Conservation (phyloP, 106 monocot species). For the Hemerocallis citrina region DNA sequence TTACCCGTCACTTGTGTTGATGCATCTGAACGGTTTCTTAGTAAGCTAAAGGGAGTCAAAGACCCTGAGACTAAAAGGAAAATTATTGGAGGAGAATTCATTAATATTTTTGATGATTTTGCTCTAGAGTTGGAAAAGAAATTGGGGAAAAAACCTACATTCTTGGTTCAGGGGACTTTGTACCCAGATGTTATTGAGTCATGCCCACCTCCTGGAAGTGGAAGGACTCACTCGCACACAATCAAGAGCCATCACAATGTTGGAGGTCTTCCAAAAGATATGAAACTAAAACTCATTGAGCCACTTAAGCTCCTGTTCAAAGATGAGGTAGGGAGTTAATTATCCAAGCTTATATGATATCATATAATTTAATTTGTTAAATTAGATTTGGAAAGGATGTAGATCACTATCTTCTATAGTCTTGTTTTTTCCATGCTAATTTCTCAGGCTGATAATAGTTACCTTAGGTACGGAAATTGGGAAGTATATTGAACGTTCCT, state of each 20-base stretch:
- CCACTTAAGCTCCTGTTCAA: constrained; percentile 97
- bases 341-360: not conserved
- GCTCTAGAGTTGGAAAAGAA: constrained; percentile 58
- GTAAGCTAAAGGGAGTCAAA: constrained; percentile 75
- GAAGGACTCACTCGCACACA: constrained; percentile 88
- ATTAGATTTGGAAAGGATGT: no score
- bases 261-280: constrained; percentile 91
- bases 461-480: constrained; percentile 78
- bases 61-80: constrained; percentile 93
- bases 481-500: constrained; percentile 83
- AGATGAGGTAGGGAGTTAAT: constrained; percentile 97
- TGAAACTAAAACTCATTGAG: constrained; percentile 95
- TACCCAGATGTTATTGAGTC: constrained; percentile 99
- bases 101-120: constrained; percentile 81
- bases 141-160: constrained; percentile 55
- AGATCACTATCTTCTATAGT: no score
- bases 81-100: constrained; percentile 93
- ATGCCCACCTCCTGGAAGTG: constrained; percentile 95
- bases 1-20: constrained; percentile 89
- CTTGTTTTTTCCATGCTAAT: not conserved
- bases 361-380: not conserved
- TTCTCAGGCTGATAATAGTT: not conserved
- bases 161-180: constrained; percentile 90
- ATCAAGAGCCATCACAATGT: constrained; percentile 99
- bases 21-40: constrained; percentile 81